These are phyloP conservation scores for Macrolepiota albuminosa DNA, from an alignment of 768 basidiomycete genomes.

Conservation along the genomic window DNA sequence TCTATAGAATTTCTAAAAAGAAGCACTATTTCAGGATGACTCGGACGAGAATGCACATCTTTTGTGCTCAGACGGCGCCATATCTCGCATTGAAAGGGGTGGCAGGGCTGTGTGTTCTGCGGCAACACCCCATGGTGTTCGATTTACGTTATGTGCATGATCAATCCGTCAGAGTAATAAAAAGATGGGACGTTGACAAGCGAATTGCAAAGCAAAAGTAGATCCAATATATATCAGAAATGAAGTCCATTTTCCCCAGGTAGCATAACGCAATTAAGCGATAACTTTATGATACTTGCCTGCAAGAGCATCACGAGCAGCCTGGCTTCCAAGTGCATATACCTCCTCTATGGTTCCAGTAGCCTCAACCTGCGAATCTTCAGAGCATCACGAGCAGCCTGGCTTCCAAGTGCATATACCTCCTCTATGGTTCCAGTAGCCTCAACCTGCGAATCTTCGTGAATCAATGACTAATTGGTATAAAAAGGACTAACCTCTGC, in stretches of 20 bases:
- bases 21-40: constrained; percentile 40
- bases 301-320: constrained; percentile 31
- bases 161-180: neutral
- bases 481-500: constrained; percentile 53
- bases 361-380: constrained; percentile 54
- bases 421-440: constrained; percentile 37
- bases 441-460: constrained; percentile 46
- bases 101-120: constrained; percentile 53
- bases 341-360: constrained; percentile 30
- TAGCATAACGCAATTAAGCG: neutral
- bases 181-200: neutral
- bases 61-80: constrained; percentile 76
- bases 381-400: constrained; percentile 35
- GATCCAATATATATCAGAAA: constrained; percentile 1
- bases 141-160: constrained; percentile 47
- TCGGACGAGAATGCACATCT: constrained; percentile 60
- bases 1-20: constrained; percentile 1
- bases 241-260: constrained; percentile 2
- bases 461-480: neutral
- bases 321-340: constrained; percentile 36
- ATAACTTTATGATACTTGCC: constrained; percentile 17
- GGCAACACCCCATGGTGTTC: constrained; percentile 27
- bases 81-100: constrained; percentile 55
- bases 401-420: constrained; percentile 34
- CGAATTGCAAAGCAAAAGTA: neutral